Base-by-base conservation (phyloP, 768 basidiomycete species). In the Lepiota venenata region DNA sequence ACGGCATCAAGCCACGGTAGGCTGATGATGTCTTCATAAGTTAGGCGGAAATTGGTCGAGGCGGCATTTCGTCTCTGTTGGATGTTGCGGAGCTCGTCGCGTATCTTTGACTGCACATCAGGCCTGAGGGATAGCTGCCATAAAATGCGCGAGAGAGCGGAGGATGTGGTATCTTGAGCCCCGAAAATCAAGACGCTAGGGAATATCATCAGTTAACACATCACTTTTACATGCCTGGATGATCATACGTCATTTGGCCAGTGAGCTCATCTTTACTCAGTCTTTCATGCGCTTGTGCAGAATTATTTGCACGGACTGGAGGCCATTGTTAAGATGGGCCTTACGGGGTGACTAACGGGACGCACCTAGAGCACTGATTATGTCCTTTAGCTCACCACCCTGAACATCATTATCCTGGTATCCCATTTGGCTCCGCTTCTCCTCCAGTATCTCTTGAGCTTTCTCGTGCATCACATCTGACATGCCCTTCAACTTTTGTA, bases 301-400 rank as follows among this genome's bases (percentile, higher is more conserved):
- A 56, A 42, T 71, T 70, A 55, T 79, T 80, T 4, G 67, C 71
- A 51, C 66, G 60, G 12, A 75, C 74, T 75, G 36, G 14, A 42
- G 14, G 46, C 20, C 7, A 50, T 61, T 36, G 14, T 47, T 5
- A 55, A 50, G 22, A 25, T 11, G 27, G 42, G 10, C 12, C 15
- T 50, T 2, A 36, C 16, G 12, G 4, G 11, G 52, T 25, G n/a
- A 53, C 21, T 7, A 38, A 25, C 29, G 37, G 18, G 1, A 59
- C 77, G 61, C 57, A 81, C 80, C 62, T 37, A 83, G 66, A 29
- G 77, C 67, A 55, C 75, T 78, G 51, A 80, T 79, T 29, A 83
- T 74, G 63, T 82, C 79, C 54, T 75, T 81, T 61, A 41, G n/a
- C 22, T 40, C 35, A 16, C 62, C 69, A 48, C 37, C 59, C 49